Base-by-base conservation (phyloP, 106 monocot genomes). In the Dendrobium chrysotoxum region DNA sequence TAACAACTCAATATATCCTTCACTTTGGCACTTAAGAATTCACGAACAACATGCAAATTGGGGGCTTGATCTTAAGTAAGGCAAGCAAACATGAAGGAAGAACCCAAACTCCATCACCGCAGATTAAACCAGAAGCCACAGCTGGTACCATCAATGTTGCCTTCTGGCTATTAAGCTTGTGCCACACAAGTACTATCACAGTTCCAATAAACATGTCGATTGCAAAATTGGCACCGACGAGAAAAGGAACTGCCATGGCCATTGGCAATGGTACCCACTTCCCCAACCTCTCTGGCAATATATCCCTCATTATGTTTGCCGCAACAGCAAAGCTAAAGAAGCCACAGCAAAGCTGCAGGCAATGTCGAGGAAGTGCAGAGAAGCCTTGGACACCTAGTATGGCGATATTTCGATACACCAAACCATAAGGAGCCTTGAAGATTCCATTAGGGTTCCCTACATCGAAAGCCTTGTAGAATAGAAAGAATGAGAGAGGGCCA, bases 381-480 rank as follows among this genome's bases (percentile, higher is more conserved):
- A 91, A 86, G 17, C 91, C 91, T 17, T 91, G 75, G 1, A 91
- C 88, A 1, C 88, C 91, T 18, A 88, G 86, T 28, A 88, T 86
- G 0, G 91, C 88, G 77, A 91, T 84, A 85, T 87, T 91, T 16
- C 86, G 82, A 47, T 88, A 90, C 0, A 88, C 79, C n/a, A 88
- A 79, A 0, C 84, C 91, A 45, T 84, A 85, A 0, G 88, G 95
- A 85, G 78, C 89, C 82, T 66, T 87, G 85, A 76, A 92, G 86
- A 23, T 86, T 79, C 21, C 89, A 53, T 23, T 81, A 53, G 15
- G 87, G 40, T 18, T 76, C 4, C 50, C 92, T 78, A 74, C 81
- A 7, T 84, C 65, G 39, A 93, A 96, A 4, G 96, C 90, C 79
- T 90, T 93, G 91, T 86, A 90, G 86, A 93, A 93, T 5, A 96